Conservation (phyloP, 352 stramenopile genomes). For the Globisporangium sylvaticum region DNA sequence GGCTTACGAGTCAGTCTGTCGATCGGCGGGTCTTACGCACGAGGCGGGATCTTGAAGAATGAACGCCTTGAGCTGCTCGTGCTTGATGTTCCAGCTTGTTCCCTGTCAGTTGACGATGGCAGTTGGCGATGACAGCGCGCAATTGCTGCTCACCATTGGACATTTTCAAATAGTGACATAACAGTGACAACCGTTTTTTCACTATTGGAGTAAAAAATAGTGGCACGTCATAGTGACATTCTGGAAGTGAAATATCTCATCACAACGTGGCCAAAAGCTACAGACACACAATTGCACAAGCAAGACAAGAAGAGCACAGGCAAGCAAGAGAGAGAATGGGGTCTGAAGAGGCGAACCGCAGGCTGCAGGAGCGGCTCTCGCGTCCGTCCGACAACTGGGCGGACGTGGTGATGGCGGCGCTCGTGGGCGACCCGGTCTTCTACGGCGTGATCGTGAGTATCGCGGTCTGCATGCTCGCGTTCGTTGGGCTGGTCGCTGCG, state of each 20-base stretch:
- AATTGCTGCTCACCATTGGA: constrained; percentile 2
- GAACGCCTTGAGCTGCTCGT: neutral
- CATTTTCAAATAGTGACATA: neutral
- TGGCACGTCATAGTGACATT: neutral
- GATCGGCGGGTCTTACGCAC: neutral
- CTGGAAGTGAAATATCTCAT: neutral
- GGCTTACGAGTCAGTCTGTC: neutral
- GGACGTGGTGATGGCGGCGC: constrained; percentile 51
- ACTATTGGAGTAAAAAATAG: neutral
- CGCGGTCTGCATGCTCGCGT: constrained; percentile 43
- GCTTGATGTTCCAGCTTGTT: neutral
- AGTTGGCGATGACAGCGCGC: constrained; percentile 2
- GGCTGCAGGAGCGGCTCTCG: constrained; percentile 43
- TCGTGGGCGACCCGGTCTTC: constrained; percentile 63
- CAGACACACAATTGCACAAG: neutral
- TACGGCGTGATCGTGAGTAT: constrained; percentile 38
- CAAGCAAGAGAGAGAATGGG: neutral
- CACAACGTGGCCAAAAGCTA: neutral
- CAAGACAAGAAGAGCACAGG: neutral
- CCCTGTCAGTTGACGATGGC: neutral
- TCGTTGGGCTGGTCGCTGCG: constrained; percentile 54
- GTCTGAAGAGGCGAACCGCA: constrained; percentile 12
- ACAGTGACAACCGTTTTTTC: neutral
- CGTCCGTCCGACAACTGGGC: constrained; percentile 58
- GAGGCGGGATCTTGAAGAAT: constrained; percentile 7